These are phyloP conservation scores for Colletotrichum viniferum DNA, from an alignment of 2,329 filamentous ascomycete genomes.

Conservation along the genomic window DNA sequence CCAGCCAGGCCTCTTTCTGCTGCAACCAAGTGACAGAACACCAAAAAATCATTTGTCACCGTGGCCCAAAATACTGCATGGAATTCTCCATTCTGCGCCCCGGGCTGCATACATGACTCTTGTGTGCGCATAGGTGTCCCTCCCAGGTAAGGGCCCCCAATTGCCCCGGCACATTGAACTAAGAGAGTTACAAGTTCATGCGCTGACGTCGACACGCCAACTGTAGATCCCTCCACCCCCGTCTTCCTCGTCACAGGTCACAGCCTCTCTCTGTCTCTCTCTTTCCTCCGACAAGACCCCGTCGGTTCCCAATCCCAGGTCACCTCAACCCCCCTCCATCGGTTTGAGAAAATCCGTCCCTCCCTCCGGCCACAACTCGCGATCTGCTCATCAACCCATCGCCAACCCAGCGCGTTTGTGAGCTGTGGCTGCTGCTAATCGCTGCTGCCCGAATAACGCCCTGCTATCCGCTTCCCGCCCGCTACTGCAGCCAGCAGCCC, in stretches of 20 bases:
- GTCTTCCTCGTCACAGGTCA: slow-evolving; percentile 18
- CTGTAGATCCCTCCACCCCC: slow-evolving; percentile 34
- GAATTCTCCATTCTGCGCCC: neutral
- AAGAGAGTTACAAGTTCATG: slow-evolving; percentile 37
- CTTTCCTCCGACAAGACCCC: neutral
- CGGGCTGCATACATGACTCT: slow-evolving; percentile 18
- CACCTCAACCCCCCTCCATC: neutral
- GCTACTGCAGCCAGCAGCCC: slow-evolving; percentile 9
- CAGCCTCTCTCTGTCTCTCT: slow-evolving; percentile 1
- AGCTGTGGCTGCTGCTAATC: neutral
- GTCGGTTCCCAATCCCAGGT: neutral
- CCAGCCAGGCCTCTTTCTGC: neutral
- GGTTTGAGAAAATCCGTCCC: neutral
- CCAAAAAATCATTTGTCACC: neutral
- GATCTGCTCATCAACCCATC: neutral
- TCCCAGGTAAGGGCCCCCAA: slow-evolving; percentile 17
- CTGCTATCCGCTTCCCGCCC: neutral
- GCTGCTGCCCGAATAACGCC: neutral
- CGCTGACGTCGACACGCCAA: slow-evolving; percentile 55
- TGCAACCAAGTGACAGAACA: neutral
- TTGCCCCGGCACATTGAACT: slow-evolving; percentile 15
- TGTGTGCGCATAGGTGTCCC: slow-evolving; percentile 9
- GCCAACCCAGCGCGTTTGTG: neutral
- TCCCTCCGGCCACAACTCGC: neutral
- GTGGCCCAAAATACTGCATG: neutral